phyloP scores from a whole-genome alignment of 2,329 filamentous ascomycete genomes.

The Ceratocystis albifundus region DNA sequence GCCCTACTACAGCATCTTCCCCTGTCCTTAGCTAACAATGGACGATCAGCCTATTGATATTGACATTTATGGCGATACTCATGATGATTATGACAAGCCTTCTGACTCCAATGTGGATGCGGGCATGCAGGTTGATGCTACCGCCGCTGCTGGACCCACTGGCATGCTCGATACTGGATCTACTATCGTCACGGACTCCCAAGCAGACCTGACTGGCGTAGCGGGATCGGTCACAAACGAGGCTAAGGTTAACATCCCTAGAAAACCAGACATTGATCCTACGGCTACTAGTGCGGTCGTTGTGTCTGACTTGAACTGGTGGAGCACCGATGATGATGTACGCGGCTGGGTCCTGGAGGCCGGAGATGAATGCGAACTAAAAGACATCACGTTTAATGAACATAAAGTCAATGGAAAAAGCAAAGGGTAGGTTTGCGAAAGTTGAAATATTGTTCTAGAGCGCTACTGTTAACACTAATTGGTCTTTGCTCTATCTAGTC shows the following conservation, averaged over 20 bases:
- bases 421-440: slow-evolving; percentile 63
- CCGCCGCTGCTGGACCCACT: background rate
- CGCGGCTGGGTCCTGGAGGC: slow-evolving; percentile 73
- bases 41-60: slow-evolving; percentile 62
- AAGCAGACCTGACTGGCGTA: slow-evolving; percentile 29
- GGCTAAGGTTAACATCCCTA: slow-evolving; percentile 33
- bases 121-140: slow-evolving; percentile 15
- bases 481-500: slow-evolving; percentile 32
- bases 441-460: background rate
- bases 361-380: slow-evolving; percentile 71
- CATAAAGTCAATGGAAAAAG: slow-evolving; percentile 99
- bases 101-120: slow-evolving; percentile 21
- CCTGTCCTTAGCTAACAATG: slow-evolving; percentile 34
- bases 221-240: slow-evolving; percentile 26
- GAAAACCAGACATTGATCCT: slow-evolving; percentile 33
- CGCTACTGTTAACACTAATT: background rate
- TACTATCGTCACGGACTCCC: slow-evolving; percentile 26
- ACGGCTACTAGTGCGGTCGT: slow-evolving; percentile 59
- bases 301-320: slow-evolving; percentile 88
- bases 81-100: slow-evolving; percentile 30
- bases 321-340: slow-evolving; percentile 91
- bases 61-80: slow-evolving; percentile 55
- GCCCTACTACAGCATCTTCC: background rate
- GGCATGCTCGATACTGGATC: background rate
- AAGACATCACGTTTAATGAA: slow-evolving; percentile 92